phyloP scores from a whole-genome alignment of 1,284 basidiomycete genomes.

The Xerocomus minutiporus region DNA sequence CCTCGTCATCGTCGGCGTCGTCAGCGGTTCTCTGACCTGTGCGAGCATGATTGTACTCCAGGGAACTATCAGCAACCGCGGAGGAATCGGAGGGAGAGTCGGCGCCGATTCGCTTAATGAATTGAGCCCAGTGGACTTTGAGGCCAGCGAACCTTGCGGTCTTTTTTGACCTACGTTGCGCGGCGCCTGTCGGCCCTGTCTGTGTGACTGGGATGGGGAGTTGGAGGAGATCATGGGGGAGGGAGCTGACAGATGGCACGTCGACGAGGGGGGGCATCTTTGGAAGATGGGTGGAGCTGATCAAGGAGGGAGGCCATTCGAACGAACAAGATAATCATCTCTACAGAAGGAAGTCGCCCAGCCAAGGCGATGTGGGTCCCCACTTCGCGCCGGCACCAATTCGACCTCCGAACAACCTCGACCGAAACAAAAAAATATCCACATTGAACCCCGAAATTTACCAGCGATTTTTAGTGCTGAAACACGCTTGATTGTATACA shows the following conservation, averaged over 20 bases:
- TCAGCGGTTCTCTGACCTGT: constrained; percentile 21
- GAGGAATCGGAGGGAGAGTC: constrained; percentile 43
- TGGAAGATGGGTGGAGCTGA: neutral
- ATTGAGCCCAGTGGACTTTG: constrained; percentile 40
- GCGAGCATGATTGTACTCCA: constrained; percentile 36
- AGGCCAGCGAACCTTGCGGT: constrained; percentile 37
- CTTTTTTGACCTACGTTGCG: constrained; percentile 27
- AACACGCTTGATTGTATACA: neutral
- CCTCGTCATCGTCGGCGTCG: constrained; percentile 35
- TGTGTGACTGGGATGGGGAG: constrained; percentile 25
- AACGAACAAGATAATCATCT: constrained; percentile 5
- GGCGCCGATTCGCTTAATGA: constrained; percentile 41
- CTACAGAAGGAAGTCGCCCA: constrained; percentile 12
- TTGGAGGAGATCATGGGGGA: constrained; percentile 10
- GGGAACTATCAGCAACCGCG: constrained; percentile 37
- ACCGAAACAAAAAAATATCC: neutral
- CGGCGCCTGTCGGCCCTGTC: constrained; percentile 7
- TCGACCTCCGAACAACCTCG: constrained; percentile 14
- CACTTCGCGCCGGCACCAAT: constrained; percentile 14
- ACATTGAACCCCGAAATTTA: neutral
- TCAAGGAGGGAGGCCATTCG: constrained; percentile 5
- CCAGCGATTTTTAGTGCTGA: neutral
- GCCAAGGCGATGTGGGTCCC: constrained; percentile 11
- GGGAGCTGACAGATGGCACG: neutral
- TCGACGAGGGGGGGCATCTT: constrained; percentile 10